phyloP scores from a whole-genome alignment of 2,329 filamentous ascomycete species.

The Colletotrichum sp. region DNA sequence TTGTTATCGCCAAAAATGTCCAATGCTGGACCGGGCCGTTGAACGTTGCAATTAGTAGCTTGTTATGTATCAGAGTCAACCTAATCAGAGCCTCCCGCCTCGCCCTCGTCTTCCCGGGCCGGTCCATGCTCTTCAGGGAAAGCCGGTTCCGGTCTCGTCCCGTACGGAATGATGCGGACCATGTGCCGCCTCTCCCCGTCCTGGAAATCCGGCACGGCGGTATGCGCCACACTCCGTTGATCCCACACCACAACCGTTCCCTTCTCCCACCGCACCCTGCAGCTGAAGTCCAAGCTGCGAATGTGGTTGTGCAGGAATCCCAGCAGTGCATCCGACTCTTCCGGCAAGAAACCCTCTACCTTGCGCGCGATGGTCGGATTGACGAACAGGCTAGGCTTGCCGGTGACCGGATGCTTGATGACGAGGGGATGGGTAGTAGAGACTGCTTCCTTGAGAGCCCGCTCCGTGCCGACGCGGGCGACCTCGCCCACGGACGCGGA shows the following conservation, averaged over 20 bases:
- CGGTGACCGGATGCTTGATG: constrained; percentile 32
- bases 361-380: constrained; percentile 33
- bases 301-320: constrained; percentile 33
- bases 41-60: not conserved
- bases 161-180: constrained; percentile 33
- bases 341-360: constrained; percentile 31
- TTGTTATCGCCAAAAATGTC: not conserved
- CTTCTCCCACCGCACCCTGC: constrained; percentile 32
- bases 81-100: not conserved
- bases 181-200: constrained; percentile 34
- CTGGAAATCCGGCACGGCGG: constrained; percentile 32
- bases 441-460: constrained; percentile 31
- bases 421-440: constrained; percentile 31
- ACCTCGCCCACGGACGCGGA: constrained; percentile 35
- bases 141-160: constrained; percentile 24
- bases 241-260: constrained; percentile 34
- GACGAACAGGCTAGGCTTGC: constrained; percentile 29
- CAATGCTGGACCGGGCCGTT: not conserved
- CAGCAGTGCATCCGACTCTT: constrained; percentile 31
- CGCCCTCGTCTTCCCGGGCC: not conserved
- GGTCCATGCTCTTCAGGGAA: not conserved
- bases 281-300: constrained; percentile 32
- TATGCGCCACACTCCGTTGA: constrained; percentile 28
- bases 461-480: constrained; percentile 28
- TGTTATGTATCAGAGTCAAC: not conserved